Conservation (phyloP, 116 monocot genomes). For the Phalaenopsis hybrid region DNA sequence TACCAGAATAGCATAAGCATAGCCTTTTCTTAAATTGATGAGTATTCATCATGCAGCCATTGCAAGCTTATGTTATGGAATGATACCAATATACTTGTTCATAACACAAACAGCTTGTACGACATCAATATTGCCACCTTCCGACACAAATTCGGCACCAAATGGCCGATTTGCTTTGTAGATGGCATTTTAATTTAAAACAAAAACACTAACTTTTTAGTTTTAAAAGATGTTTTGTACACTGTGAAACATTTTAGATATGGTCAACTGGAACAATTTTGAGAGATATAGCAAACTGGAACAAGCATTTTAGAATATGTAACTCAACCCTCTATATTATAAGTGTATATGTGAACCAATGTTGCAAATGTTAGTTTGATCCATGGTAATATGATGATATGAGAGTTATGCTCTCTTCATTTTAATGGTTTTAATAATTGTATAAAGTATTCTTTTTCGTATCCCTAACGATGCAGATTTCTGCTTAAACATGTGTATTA, state of each 20-base stretch:
- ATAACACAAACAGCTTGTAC: constrained; percentile 1
- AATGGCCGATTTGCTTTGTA: constrained; percentile 60
- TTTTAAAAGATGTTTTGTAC: not conserved
- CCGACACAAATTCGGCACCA: constrained; percentile 59
- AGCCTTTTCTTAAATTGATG: not conserved
- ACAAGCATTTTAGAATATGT: too few species aligned
- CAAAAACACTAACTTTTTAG: not conserved
- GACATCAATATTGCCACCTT: constrained; percentile 50
- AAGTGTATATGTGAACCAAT: too few species aligned
- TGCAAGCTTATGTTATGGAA: constrained; percentile 1
- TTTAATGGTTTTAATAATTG: too few species aligned
- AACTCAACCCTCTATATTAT: too few species aligned
- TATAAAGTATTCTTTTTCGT: too few species aligned
- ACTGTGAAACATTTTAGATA: not conserved
- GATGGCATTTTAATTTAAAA: constrained; percentile 28
- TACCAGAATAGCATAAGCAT: not conserved
- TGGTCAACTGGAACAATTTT: too few species aligned
- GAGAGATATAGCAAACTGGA: too few species aligned
- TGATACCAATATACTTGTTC: not conserved
- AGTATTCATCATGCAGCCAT: constrained; percentile 1
- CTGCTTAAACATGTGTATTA: too few species aligned
- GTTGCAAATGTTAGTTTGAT: too few species aligned
- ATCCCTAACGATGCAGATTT: too few species aligned
- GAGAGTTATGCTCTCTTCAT: too few species aligned
- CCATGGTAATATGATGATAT: too few species aligned